phyloP scores from a whole-genome alignment of 225 moss, liverwort and hornwort species.

The Thuidium tamariscinum region DNA sequence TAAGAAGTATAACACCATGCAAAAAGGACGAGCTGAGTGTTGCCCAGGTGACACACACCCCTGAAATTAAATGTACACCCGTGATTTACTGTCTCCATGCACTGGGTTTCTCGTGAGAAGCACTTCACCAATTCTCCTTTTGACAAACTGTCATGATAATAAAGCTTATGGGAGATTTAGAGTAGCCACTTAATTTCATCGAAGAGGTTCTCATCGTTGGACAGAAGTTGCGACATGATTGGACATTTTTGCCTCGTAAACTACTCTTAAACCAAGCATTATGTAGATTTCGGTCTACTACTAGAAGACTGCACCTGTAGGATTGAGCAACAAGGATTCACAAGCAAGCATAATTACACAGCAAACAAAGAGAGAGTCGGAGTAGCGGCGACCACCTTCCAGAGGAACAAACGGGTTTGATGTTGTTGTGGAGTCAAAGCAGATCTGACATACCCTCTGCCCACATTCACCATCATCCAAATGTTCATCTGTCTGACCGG shows the following conservation, averaged over 20 bases:
- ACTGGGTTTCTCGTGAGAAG: background rate
- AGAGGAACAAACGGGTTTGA: conserved; percentile 8
- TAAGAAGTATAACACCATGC: too few relatives aligned
- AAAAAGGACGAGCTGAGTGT: background rate
- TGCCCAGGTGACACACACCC: background rate
- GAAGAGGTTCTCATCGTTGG: background rate
- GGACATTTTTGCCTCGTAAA: background rate
- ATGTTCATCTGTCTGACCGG: background rate
- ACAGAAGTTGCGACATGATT: background rate
- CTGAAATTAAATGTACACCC: background rate
- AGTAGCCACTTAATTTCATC: background rate
- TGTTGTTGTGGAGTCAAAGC: conserved; percentile 2
- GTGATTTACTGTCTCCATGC: background rate
- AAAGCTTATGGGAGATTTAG: background rate
- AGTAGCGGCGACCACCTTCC: conserved; percentile 1
- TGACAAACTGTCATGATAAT: background rate
- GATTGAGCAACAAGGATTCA: background rate
- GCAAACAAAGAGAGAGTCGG: background rate
- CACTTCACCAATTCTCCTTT: background rate
- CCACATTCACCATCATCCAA: background rate
- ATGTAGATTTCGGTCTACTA: background rate
- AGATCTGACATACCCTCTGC: background rate
- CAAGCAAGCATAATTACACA: background rate
- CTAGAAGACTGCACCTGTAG: background rate
- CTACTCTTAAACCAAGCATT: background rate